phyloP scores from a whole-genome alignment of 306 rosid genomes.

The Cotoneaster glaucophyllus region DNA sequence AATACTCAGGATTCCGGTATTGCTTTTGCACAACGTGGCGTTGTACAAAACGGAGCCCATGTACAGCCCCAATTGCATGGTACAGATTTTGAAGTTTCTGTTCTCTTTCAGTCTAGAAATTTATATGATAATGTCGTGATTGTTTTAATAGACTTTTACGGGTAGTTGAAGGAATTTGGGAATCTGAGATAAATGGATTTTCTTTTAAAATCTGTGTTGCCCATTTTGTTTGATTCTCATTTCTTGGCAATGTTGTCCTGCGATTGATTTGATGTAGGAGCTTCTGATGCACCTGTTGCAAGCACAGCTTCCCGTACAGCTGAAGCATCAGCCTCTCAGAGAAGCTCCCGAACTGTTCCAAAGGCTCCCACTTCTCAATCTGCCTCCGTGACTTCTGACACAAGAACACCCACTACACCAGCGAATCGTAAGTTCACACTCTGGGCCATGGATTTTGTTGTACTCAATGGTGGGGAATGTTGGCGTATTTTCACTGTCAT shows the following conservation, averaged over 20 bases:
- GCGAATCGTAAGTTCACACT: conserved; percentile 46
- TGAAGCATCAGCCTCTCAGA: conserved; percentile 47
- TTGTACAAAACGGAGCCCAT: conserved; percentile 59
- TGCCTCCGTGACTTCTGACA: conserved; percentile 44
- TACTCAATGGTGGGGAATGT: not conserved
- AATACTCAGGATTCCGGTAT: conserved; percentile 44
- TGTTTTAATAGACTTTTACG: not conserved
- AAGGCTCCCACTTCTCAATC: conserved; percentile 64
- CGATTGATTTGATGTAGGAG: conserved; percentile 30
- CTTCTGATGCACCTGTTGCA: conserved; percentile 38
- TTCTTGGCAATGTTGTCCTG: not conserved
- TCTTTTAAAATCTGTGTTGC: conserved; percentile 1
- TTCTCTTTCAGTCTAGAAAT: not conserved
- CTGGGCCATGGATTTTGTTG: not conserved
- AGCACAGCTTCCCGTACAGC: conserved; percentile 47
- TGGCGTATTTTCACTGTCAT: not conserved
- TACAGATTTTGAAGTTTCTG: conserved; percentile 17
- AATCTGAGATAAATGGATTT: not conserved
- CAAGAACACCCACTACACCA: conserved; percentile 37
- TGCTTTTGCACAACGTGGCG: conserved; percentile 31
- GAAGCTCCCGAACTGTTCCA: conserved; percentile 49
- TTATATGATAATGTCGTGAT: not conserved
- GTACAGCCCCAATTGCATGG: conserved; percentile 50
- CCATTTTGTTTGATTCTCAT: conserved; percentile 7
- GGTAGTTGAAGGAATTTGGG: not conserved